Evolutionary conservation across 2,329 filamentous ascomycete species (phyloP), one percentile per base, ranked within the genome.

Genomic region (Penicillium aurantiogriseum): DNA sequence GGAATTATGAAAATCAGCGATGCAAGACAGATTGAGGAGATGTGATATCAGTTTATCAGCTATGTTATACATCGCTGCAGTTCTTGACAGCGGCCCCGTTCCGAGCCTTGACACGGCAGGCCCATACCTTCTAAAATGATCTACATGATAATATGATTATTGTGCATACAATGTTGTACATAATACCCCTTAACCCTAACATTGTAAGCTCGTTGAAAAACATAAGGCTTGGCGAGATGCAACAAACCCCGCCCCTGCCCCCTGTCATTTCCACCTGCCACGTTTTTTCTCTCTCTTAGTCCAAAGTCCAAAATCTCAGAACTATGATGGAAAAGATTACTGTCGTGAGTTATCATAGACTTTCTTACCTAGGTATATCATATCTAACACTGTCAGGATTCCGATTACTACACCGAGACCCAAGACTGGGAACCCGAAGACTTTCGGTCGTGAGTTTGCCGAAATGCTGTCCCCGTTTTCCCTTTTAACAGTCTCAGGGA

Each of bases 381-480:
- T 35, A 35, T 25, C 45, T 47, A 23, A 47, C 15, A 35, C 5
- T 19, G 5, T 3, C 4, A 62, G 60, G 60, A 62, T n/a, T n/a
- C 55, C 1, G 21, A 61, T 46, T 50, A 58, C 42, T 61, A 58
- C 39, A 35, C 39, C 27, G 38, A 56, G 19, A 49, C 19, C 38
- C 4, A 47, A n/a, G 50, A 33, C 3, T 54, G 51, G 25, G 57
- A 59, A 3, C 54, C 45, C 1, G 23, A 56, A 17, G 60, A 61
- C 44, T 62, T 60, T 43, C 44, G 53, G 23, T 62, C 60, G 60
- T 62, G 11, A 62, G 60, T 58, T 10, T 11, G 23, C 31, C 15
- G 1, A 29, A 15, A 10, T 44, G 6, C 8, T 19, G 15, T 5
- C 36, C 13, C 35, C 21, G 8, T 33, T 9, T 11, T 43, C 7